phyloP scores from a whole-genome alignment of 2,329 filamentous ascomycete species.

The Ambrosiella beaveri region DNA sequence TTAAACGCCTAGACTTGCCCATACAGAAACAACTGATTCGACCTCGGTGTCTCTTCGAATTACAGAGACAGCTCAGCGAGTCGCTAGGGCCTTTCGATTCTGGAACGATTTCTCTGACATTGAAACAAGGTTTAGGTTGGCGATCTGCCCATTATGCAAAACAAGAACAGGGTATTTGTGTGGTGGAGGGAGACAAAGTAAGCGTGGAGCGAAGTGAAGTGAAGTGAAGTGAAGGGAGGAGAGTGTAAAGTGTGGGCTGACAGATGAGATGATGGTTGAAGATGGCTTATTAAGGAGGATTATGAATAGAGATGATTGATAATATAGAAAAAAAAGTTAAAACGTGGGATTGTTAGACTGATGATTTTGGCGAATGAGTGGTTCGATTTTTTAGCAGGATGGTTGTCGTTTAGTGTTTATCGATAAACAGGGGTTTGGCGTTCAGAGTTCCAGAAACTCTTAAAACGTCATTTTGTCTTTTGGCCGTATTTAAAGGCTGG shows the following conservation, averaged over 20 bases:
- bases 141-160: slow-evolving; percentile 7
- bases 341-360: neutral
- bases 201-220: neutral
- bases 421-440: neutral
- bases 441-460: neutral
- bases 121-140: neutral
- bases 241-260: neutral
- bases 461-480: no score
- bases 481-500: no score
- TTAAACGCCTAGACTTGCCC: no score
- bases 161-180: neutral
- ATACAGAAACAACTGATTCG: no score
- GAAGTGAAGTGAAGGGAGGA: neutral
- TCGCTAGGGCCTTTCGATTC: slow-evolving; percentile 7
- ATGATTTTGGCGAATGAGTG: neutral
- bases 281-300: neutral
- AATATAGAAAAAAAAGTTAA: neutral
- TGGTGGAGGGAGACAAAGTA: neutral
- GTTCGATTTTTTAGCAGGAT: neutral
- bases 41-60: neutral
- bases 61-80: neutral
- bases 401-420: neutral
- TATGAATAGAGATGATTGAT: neutral
- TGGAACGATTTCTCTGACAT: slow-evolving; percentile 12
- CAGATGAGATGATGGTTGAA: neutral